phyloP scores from a whole-genome alignment of 768 basidiomycete genomes.

The Tylopilus subfusipes region DNA sequence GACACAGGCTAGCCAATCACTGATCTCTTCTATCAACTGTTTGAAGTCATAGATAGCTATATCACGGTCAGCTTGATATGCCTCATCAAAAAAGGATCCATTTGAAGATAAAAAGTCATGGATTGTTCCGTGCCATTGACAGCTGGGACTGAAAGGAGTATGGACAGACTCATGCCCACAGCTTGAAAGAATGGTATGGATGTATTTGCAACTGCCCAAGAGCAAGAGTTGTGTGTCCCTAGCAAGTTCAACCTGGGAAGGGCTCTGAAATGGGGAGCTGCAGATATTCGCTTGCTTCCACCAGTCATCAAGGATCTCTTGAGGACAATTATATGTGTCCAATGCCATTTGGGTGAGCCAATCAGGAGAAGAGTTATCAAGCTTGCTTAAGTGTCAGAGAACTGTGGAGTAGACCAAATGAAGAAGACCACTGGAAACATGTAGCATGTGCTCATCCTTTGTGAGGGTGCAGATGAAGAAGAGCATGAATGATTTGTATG shows the following conservation, averaged over 20 bases:
- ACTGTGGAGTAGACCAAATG: conserved; percentile 23
- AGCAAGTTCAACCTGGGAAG: background rate
- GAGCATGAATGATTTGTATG: conserved; percentile 47
- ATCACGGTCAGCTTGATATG: conserved; percentile 1
- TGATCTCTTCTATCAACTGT: conserved; percentile 28
- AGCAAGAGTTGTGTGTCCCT: no score
- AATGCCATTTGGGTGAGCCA: conserved; percentile 39
- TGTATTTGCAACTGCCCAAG: conserved; percentile 29
- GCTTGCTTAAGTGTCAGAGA: conserved; percentile 15
- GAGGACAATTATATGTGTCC: conserved; percentile 22
- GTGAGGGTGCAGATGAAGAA: conserved; percentile 35
- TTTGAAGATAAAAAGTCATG: conserved; percentile 15
- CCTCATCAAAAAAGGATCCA: conserved; percentile 2
- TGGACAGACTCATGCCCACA: fast-evolving
- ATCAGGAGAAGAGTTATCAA: conserved; percentile 3
- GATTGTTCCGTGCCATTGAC: conserved; percentile 1
- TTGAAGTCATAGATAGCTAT: conserved; percentile 37
- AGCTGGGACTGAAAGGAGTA: background rate
- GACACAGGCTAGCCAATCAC: conserved; percentile 29
- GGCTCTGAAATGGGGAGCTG: conserved; percentile 16
- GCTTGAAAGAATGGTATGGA: conserved; percentile 23
- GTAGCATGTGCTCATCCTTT: conserved; percentile 7
- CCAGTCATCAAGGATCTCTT: conserved; percentile 25
- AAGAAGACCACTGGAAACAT: conserved; percentile 22
- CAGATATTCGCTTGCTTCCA: conserved; percentile 33